phyloP scores from a whole-genome alignment of 495 filamentous ascomycete species.

The Amphirosellinia nigrospora region DNA sequence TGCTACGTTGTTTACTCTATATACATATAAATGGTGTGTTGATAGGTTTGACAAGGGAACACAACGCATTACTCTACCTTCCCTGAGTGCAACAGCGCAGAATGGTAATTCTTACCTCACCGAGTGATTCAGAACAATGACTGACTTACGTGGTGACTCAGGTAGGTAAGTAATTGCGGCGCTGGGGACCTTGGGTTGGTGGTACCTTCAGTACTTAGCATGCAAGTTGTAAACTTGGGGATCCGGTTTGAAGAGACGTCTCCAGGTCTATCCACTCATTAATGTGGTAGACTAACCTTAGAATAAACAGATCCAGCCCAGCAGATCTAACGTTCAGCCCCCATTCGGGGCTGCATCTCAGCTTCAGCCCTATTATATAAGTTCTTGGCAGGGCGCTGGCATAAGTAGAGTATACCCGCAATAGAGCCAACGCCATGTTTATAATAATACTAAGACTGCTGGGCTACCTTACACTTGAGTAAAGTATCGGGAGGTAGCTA shows the following conservation, averaged over 20 bases:
- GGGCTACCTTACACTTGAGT: not conserved
- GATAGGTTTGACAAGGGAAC: conserved; percentile 13
- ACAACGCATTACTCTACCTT: not conserved
- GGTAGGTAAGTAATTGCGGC: not conserved
- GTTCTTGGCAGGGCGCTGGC: conserved; percentile 10
- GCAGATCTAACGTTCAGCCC: conserved; percentile 12
- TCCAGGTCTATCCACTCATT: not conserved
- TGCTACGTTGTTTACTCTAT: not conserved
- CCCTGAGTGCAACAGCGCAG: not conserved
- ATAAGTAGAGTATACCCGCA: not conserved
- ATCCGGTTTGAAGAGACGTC: not conserved
- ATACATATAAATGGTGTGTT: not conserved
- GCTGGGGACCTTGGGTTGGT: too few species aligned
- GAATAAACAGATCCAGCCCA: not conserved
- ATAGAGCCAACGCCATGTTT: not conserved
- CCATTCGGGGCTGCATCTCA: conserved; percentile 21
- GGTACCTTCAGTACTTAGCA: not conserved
- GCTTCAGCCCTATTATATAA: conserved; percentile 17
- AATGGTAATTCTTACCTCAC: not conserved
- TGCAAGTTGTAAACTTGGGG: not conserved
- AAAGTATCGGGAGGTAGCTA: too few species aligned
- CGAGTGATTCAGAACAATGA: not conserved
- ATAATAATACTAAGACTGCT: not conserved
- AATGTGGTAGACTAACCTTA: not conserved
- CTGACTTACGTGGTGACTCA: too few species aligned